These are phyloP conservation scores for Coemansia sp. DNA, from an alignment of 192 early-diverging fungal genomes.

Conservation along the genomic window DNA sequence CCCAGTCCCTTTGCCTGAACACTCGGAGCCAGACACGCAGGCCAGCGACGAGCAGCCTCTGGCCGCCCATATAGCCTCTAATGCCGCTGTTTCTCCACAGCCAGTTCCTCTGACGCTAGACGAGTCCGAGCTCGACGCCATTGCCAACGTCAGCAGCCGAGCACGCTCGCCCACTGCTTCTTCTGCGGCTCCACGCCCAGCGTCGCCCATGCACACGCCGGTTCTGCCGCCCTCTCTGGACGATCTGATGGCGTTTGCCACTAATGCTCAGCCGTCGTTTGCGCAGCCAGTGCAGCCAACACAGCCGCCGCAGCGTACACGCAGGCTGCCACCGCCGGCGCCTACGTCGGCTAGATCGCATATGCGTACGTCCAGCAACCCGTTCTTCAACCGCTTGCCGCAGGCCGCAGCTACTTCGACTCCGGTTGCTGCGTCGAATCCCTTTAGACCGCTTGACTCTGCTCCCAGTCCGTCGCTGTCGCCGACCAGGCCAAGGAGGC, in stretches of 20 bases:
- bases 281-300: neutral
- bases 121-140: conserved; percentile 35
- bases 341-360: neutral
- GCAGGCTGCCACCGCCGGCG: neutral
- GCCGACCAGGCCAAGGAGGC: conserved; percentile 16
- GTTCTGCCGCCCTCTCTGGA: conserved; percentile 1
- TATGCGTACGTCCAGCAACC: neutral
- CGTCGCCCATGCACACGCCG: neutral
- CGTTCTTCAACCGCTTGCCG: conserved; percentile 8
- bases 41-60: too few relatives aligned
- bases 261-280: neutral
- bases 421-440: neutral
- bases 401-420: neutral
- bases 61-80: neutral
- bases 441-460: neutral
- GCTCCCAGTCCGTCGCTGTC: conserved; percentile 1
- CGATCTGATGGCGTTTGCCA: conserved; percentile 1
- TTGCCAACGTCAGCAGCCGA: conserved; percentile 21
- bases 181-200: neutral
- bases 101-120: conserved; percentile 20
- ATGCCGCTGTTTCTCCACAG: neutral
- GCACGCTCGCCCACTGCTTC: neutral
- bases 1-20: neutral
- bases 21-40: neutral
- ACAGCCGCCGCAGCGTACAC: neutral